phyloP scores from a whole-genome alignment of 257 asterid genomes.

The Solanum phureja region DNA sequence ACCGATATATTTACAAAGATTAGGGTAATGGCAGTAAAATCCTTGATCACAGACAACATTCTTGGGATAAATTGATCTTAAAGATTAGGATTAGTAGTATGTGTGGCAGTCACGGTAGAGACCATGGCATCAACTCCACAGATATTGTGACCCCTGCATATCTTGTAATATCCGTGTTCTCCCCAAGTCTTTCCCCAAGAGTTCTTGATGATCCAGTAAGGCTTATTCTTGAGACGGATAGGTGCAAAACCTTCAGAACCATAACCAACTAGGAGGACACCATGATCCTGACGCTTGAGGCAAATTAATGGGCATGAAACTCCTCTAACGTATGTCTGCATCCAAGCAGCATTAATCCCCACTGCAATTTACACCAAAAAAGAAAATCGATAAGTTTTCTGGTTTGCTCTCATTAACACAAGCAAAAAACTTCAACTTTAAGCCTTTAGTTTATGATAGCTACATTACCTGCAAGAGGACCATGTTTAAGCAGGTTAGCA shows the following conservation, averaged over 20 bases:
- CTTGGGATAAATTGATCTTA: neutral
- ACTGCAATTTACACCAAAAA: constrained; percentile 25
- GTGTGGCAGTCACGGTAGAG: constrained; percentile 58
- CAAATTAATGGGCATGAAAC: constrained; percentile 87
- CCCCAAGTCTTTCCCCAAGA: constrained; percentile 95
- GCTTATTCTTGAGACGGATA: constrained; percentile 72
- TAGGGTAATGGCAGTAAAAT: neutral
- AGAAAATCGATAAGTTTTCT: neutral
- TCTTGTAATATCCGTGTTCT: constrained; percentile 71
- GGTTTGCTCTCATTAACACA: neutral
- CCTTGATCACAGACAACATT: neutral
- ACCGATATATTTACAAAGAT: neutral
- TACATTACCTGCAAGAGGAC: constrained; percentile 81
- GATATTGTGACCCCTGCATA: constrained; percentile 62
- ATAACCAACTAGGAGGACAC: constrained; percentile 71
- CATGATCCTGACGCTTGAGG: constrained; percentile 56
- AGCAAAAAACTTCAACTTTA: neutral
- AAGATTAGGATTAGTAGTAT: constrained; percentile 6
- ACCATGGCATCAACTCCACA: constrained; percentile 91
- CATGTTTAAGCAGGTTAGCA: constrained; percentile 70
- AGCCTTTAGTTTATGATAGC: neutral
- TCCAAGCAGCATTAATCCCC: constrained; percentile 81
- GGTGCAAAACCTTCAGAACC: constrained; percentile 69
- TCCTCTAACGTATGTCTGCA: constrained; percentile 85
- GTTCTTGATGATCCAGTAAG: constrained; percentile 88